These are phyloP conservation scores for Strigomonas culicis DNA, from an alignment of 208 protist species.

Conservation along the genomic window DNA sequence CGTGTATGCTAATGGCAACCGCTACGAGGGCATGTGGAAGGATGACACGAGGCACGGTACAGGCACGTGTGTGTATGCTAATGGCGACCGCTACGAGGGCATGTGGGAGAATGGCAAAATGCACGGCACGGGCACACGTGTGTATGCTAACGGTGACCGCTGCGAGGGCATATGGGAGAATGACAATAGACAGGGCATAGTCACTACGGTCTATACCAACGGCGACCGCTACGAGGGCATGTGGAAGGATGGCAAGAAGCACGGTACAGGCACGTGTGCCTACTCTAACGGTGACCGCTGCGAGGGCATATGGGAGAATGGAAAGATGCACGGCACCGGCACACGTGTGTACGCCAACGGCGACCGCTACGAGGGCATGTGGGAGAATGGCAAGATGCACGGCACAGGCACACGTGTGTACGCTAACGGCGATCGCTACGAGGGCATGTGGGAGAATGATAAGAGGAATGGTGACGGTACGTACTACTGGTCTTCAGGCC, in stretches of 20 bases:
- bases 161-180: neutral
- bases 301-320: constrained; percentile 50
- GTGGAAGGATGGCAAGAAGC: constrained; percentile 42
- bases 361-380: constrained; percentile 56
- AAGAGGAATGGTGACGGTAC: constrained; percentile 62
- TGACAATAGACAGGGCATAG: neutral
- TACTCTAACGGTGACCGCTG: constrained; percentile 48
- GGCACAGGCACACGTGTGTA: constrained; percentile 58
- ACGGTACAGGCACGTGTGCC: constrained; percentile 41
- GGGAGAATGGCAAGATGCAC: constrained; percentile 33
- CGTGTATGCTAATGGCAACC: neutral
- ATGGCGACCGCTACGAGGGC: neutral
- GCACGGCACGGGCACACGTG: neutral
- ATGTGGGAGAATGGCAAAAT: neutral
- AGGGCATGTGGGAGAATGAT: constrained; percentile 56
- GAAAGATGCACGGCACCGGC: constrained; percentile 48
- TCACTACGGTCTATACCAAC: constrained; percentile 33
- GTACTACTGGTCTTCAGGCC: constrained; percentile 65
- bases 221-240: constrained; percentile 51
- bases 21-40: neutral
- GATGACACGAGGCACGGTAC: neutral
- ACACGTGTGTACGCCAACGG: constrained; percentile 45
- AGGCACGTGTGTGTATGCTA: neutral
- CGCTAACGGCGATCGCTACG: constrained; percentile 70
- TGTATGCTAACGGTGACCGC: neutral